Percentiles rank a stretch among this genome's conserved stretches.
phyloP scores from a whole-genome alignment of 1,284 basidiomycete species.

The Ganoderma multipileum region DNA sequence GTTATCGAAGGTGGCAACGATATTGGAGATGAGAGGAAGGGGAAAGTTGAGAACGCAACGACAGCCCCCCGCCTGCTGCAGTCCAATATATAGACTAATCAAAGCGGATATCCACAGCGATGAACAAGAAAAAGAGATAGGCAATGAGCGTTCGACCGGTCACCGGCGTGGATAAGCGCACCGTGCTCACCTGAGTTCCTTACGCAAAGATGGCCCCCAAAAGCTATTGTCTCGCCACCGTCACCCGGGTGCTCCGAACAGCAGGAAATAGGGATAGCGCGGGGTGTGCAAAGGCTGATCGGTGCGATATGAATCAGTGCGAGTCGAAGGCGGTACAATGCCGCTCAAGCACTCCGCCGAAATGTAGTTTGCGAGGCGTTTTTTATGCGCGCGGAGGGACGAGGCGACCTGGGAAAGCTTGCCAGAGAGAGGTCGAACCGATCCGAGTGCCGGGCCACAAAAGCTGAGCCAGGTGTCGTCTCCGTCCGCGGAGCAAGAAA shows the following conservation, averaged over 20 bases:
- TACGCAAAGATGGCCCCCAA: conserved; percentile 4
- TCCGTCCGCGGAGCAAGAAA: neutral
- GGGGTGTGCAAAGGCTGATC: conserved; percentile 8
- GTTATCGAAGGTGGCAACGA: neutral
- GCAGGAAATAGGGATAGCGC: conserved; percentile 13
- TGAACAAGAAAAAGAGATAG: neutral
- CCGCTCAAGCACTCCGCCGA: neutral
- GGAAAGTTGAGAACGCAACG: neutral
- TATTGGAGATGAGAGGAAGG: neutral
- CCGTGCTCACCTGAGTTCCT: conserved; percentile 16
- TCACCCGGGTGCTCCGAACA: conserved; percentile 14
- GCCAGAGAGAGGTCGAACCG: neutral
- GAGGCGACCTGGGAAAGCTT: neutral
- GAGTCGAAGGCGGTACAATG: neutral
- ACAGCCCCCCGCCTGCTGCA: neutral
- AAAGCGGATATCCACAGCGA: neutral
- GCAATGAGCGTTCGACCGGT: conserved; percentile 2
- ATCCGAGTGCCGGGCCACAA: conserved; percentile 3
- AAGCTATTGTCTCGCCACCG: conserved; percentile 21
- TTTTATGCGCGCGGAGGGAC: neutral
- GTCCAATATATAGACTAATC: neutral
- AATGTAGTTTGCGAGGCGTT: neutral
- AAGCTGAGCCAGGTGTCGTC: neutral
- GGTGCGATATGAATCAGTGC: conserved; percentile 6
- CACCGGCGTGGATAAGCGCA: conserved; percentile 13